phyloP scores from a whole-genome alignment of 2,329 filamentous ascomycete species.

The Claviceps monticola region DNA sequence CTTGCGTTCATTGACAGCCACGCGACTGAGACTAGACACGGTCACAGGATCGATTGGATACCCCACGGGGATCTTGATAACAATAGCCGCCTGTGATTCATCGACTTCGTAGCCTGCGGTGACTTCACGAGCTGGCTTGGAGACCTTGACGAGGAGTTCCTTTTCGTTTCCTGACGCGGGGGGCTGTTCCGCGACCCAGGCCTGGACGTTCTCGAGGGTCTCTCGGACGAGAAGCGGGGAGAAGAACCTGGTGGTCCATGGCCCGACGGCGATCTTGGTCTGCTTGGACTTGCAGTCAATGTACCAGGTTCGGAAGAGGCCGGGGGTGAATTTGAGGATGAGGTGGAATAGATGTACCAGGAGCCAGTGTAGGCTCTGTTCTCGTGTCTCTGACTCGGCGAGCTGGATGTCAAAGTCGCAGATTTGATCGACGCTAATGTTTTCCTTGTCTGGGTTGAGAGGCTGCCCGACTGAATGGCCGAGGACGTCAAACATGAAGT shows the following conservation, averaged over 20 bases:
- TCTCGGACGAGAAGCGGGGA: conserved; percentile 56
- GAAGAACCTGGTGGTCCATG: conserved; percentile 77
- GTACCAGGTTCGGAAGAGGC: conserved; percentile 73
- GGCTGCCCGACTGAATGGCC: conserved; percentile 63
- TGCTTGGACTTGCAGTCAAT: conserved; percentile 68
- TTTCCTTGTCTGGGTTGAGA: conserved; percentile 56
- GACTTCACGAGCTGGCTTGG: conserved; percentile 57
- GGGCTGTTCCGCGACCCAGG: conserved; percentile 47
- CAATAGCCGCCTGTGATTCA: conserved; percentile 69
- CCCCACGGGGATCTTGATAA: conserved; percentile 63
- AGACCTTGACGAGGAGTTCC: conserved; percentile 55
- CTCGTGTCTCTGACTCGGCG: conserved; percentile 44
- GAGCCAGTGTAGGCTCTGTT: conserved; percentile 69
- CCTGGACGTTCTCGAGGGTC: conserved; percentile 51
- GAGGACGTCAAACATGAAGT: conserved; percentile 73
- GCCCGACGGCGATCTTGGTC: conserved; percentile 64
- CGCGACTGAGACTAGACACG: conserved; percentile 65
- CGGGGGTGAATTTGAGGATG: conserved; percentile 61
- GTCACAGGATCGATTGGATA: conserved; percentile 73
- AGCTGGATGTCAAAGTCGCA: conserved; percentile 36
- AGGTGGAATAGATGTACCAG: conserved; percentile 79
- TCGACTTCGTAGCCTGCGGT: conserved; percentile 78
- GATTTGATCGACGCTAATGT: conserved; percentile 44
- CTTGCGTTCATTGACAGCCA: conserved; percentile 79
- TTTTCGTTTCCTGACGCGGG: conserved; percentile 35